A percentile compares a stretch with the other conserved stretches of the same genome.
Conservation (phyloP, 352 stramenopile species). For the Globisporangium viniferum region DNA sequence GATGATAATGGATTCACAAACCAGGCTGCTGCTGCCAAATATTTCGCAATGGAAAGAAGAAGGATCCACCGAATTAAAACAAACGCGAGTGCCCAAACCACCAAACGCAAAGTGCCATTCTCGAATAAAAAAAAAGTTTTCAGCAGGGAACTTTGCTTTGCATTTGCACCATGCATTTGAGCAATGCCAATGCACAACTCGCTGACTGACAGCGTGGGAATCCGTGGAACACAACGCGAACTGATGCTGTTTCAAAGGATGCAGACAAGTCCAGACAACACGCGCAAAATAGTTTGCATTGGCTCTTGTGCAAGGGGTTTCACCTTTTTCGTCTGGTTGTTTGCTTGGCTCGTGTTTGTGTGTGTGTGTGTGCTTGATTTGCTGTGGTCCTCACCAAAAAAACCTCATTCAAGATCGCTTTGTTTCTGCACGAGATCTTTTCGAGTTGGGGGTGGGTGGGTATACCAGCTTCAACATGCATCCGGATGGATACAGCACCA, state of each 20-base stretch:
- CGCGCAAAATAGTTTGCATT: not conserved
- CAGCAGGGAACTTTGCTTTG: too few species aligned
- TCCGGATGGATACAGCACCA: slow-evolving; percentile 2
- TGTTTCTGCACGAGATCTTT: slow-evolving; percentile 9
- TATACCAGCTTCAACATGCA: slow-evolving; percentile 4
- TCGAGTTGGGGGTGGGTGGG: not conserved
- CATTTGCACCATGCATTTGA: too few species aligned
- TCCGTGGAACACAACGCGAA: not conserved
- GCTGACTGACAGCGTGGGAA: not conserved
- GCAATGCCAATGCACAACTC: not conserved
- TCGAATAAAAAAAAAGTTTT: not conserved
- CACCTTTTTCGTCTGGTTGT: not conserved
- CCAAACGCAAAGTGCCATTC: not conserved
- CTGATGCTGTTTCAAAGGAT: not conserved
- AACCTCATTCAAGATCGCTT: slow-evolving; percentile 21
- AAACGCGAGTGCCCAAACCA: not conserved
- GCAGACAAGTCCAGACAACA: not conserved
- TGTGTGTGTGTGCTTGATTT: not conserved
- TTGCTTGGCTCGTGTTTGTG: not conserved
- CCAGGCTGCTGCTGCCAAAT: not conserved
- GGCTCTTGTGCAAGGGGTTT: not conserved
- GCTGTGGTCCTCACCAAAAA: not conserved
- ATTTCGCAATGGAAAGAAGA: not conserved
- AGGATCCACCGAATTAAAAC: not conserved
- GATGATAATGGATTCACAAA: not conserved